Evolutionary conservation across 2,329 filamentous ascomycete genomes (phyloP).

Genomic region (Claviceps sorghi): DNA sequence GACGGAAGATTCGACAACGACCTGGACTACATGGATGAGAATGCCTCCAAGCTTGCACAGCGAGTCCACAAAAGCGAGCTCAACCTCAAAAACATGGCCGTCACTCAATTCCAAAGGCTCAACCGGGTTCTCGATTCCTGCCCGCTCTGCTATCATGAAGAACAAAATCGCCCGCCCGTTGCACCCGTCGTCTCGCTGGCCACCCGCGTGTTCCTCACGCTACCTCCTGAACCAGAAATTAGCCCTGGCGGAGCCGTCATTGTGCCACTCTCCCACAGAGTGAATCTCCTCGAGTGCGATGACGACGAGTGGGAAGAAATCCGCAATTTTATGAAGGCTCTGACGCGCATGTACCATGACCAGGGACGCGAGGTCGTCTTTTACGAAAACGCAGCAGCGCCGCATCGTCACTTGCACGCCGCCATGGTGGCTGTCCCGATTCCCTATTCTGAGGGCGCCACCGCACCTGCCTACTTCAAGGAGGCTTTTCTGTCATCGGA

Average conservation of each 20-base stretch:
- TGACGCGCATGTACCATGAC: slow-evolving; percentile 88
- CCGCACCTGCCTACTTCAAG: slow-evolving; percentile 83
- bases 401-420: slow-evolving; percentile 66
- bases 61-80: slow-evolving; percentile 77
- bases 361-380: slow-evolving; percentile 88
- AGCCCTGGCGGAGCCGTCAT: slow-evolving; percentile 74
- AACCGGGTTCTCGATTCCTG: slow-evolving; percentile 75
- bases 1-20: slow-evolving; percentile 83
- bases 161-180: slow-evolving; percentile 54
- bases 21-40: slow-evolving; percentile 95
- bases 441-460: slow-evolving; percentile 81
- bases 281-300: slow-evolving; percentile 90
- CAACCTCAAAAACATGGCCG: slow-evolving; percentile 74
- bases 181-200: slow-evolving; percentile 78
- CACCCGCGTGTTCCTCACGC: slow-evolving; percentile 73
- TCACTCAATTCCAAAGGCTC: slow-evolving; percentile 80
- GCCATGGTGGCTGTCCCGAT: slow-evolving; percentile 76
- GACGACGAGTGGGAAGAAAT: slow-evolving; percentile 99
- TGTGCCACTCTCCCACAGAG: slow-evolving; percentile 72
- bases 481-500: slow-evolving; percentile 83
- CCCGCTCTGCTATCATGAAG: slow-evolving; percentile 85
- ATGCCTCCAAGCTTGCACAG: slow-evolving; percentile 76
- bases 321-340: slow-evolving; percentile 95
- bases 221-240: slow-evolving; percentile 81
- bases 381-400: slow-evolving; percentile 88